Evolutionary conservation across 768 basidiomycete genomes (phyloP).

Genomic region (Lepiota subincarnata): DNA sequence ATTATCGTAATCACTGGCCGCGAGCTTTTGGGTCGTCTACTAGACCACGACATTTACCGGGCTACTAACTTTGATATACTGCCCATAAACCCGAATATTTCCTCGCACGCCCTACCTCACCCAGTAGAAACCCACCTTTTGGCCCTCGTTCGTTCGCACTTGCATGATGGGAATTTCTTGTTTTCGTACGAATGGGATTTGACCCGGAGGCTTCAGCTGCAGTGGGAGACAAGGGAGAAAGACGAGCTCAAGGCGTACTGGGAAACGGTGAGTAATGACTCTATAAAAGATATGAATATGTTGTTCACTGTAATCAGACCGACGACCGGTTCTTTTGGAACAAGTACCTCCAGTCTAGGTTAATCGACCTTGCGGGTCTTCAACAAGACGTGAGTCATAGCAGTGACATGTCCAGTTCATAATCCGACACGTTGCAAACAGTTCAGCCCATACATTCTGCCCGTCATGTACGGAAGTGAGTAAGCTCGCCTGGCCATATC

Average conservation of each 20-base stretch:
- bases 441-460: constrained; percentile 87
- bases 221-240: constrained; percentile 55
- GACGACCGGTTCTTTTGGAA: constrained; percentile 99
- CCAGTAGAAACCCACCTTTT: constrained; percentile 87
- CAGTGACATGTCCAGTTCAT: neutral
- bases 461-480: constrained; percentile 92
- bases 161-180: constrained; percentile 75
- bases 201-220: constrained; percentile 81
- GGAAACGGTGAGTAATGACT: constrained; percentile 62
- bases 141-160: constrained; percentile 80
- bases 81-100: constrained; percentile 71
- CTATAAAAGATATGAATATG: neutral
- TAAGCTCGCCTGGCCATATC: constrained; percentile 18
- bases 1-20: constrained; percentile 84
- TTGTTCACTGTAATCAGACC: constrained; percentile 41
- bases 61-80: constrained; percentile 91
- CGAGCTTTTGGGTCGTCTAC: constrained; percentile 69
- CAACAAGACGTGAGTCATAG: constrained; percentile 57
- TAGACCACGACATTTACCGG: constrained; percentile 84
- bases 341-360: constrained; percentile 60
- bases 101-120: constrained; percentile 66
- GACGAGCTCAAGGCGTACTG: constrained; percentile 59
- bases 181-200: constrained; percentile 92
- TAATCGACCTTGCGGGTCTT: constrained; percentile 47
- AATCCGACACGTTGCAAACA: constrained; percentile 25